Evolutionary conservation across 2,329 filamentous ascomycete genomes (phyloP).

Genomic region (Botryotinia narcissicola): DNA sequence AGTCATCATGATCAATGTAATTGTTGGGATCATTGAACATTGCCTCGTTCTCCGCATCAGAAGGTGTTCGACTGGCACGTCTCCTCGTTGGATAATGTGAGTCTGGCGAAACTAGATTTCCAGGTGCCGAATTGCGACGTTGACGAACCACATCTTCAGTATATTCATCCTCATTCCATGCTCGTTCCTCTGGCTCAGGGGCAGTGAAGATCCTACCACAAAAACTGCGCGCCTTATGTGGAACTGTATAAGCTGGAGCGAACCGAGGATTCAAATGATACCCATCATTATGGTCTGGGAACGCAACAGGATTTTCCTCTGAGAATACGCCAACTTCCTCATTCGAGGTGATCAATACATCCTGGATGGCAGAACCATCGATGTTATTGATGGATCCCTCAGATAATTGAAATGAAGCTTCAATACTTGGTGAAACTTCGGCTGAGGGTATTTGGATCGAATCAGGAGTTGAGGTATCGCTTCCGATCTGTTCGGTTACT

Average conservation of each 20-base stretch:
- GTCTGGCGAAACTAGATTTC: not conserved
- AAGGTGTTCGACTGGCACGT: not conserved
- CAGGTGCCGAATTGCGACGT: not conserved
- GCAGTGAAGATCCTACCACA: not conserved
- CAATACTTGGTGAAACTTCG: too few relatives aligned
- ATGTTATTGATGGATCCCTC: too few relatives aligned
- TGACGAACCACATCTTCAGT: not conserved
- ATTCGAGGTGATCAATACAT: not conserved
- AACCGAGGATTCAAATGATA: not conserved
- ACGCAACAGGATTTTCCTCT: not conserved
- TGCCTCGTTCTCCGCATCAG: not conserved
- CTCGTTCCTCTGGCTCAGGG: not conserved
- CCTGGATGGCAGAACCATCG: not conserved
- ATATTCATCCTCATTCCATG: not conserved
- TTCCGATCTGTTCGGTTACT: not conserved
- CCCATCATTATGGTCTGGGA: not conserved
- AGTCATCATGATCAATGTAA: not conserved
- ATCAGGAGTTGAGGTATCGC: not conserved
- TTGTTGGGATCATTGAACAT: not conserved
- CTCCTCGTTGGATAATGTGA: not conserved
- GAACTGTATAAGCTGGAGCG: not conserved
- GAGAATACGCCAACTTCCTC: not conserved
- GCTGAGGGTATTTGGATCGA: not conserved
- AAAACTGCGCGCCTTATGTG: not conserved
- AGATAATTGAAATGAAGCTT: too few relatives aligned